Conservation (phyloP, 179 eudicot species). For the Patellifolia procumbens region DNA sequence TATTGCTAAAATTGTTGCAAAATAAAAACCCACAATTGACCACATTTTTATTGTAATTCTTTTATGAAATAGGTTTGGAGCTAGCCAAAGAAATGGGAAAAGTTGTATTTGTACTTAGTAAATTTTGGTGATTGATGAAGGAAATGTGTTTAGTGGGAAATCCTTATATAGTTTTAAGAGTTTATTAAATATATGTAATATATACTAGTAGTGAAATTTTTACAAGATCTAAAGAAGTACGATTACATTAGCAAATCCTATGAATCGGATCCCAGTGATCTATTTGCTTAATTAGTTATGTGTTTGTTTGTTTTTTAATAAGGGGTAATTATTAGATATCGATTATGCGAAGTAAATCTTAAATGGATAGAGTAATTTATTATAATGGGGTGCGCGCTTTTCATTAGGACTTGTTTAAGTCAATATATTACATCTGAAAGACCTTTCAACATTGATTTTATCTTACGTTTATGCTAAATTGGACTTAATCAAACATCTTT, state of each 20-base stretch:
- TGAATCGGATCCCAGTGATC: constrained; percentile 6
- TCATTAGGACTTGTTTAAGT: too few relatives aligned
- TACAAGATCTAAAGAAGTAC: not conserved
- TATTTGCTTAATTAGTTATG: not conserved
- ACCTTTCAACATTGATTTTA: too few relatives aligned
- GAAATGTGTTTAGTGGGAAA: not conserved
- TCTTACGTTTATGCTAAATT: too few relatives aligned
- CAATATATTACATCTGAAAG: too few relatives aligned
- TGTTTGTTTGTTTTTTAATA: not conserved
- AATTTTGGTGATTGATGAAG: constrained; percentile 16
- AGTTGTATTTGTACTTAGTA: not conserved
- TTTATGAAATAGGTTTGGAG: not conserved
- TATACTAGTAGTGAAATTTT: not conserved
- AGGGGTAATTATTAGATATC: too few relatives aligned
- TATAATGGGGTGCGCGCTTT: too few relatives aligned
- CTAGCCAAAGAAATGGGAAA: not conserved
- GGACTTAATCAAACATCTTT: too few relatives aligned
- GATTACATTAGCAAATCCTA: constrained; percentile 18
- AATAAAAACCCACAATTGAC: constrained; percentile 14
- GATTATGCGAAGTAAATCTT: too few relatives aligned
- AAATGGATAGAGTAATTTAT: too few relatives aligned
- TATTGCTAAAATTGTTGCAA: constrained; percentile 31
- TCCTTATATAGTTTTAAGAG: constrained; percentile 24
- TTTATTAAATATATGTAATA: too few relatives aligned
- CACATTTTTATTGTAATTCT: constrained; percentile 15